Base-by-base conservation (phyloP, 2,329 filamentous ascomycete species). In the Ploettnerulaceae sp. region DNA sequence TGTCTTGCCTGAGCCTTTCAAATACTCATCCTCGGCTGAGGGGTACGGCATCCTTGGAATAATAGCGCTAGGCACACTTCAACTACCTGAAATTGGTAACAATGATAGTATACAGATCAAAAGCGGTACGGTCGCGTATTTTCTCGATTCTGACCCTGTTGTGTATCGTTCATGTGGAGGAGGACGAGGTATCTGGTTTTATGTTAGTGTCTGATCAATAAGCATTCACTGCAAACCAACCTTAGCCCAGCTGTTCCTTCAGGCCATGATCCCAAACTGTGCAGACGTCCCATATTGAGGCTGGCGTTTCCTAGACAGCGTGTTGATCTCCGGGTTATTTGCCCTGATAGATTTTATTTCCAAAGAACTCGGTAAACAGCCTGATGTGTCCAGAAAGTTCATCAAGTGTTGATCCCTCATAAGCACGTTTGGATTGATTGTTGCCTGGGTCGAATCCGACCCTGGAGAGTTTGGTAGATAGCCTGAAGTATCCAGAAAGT, bases 141-240 rank as follows among this genome's bases (percentile, higher is more conserved):
- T 50, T 44, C 36, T 29, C 20, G 50, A 17, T 11, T 53, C 50
- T 25, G 22, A 34, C 26, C 24, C 42, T 34, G 38, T 53, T 47
- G 44, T 47, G 15, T 53, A 49, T 50, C 47, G 47, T 29, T 33
- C 42, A 35, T 49, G 42, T 47, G 38, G 37, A 53, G 47, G 50
- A 34, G 33, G 37, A 24, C 42, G 50, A 44, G 47, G 42, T 6
- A 43, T 52, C 46, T 33, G 45, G 40, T 52, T 52, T 45, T 47
- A 52, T 32, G 47, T 52, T 40, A 49, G 43, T 26, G 31, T 32
- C 38, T 22, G 21, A 33, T 17, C 14, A 12, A 31, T 21, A 28
- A 29, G 24, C 17, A n/a, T 18, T 21, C 34, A 9, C 14, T 37
- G 34, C 25, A 28, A n/a, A 29, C 6, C 9, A 21, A 36, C 18